Base-by-base conservation (phyloP, 139 green algal species). In the Spirogloea muscicola region DNA sequence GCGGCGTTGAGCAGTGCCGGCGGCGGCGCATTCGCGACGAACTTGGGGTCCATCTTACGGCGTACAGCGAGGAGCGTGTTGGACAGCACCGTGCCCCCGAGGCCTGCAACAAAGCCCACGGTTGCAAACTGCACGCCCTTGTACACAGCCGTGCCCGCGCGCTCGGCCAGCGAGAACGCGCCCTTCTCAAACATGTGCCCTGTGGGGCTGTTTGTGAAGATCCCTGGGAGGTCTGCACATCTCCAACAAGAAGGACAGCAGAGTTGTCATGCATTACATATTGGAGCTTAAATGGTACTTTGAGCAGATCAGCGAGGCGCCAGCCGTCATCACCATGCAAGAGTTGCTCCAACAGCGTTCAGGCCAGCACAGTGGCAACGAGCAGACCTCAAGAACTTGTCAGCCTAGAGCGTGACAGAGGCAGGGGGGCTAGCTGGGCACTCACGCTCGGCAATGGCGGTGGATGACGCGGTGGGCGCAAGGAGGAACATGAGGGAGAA, bases 401-500 rank as follows among this genome's bases (percentile, higher is more conserved):
- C n/a, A n/a, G n/a, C n/a, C n/a, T n/a, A n/a, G n/a, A n/a, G n/a
- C n/a, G n/a, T n/a, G n/a, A n/a, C n/a, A n/a, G n/a, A n/a, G n/a
- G n/a, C n/a, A n/a, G n/a, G n/a, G n/a, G n/a, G n/a, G n/a, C n/a
- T n/a, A n/a, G n/a, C n/a, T n/a, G n/a, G n/a, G n/a, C n/a, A n/a
- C n/a, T n/a, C n/a, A n/a, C n/a, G n/a, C n/a, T n/a, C n/a, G 29
- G 62, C 62, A 62, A 68, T 80, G 10, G 75, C 78, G 18, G 72
- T 83, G 39, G 64, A 31, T 1, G 72, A 69, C 6, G 76, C 83
- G 9, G 88, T 94, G 9, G 93, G 90, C 0, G 93, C 93, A 61
- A 98, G 85, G 38, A 95, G 72, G 84, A 90, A 96, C 91, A 96
- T 96, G 58, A 97, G 85, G 33, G 85, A 80, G 79, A 98, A 96